phyloP scores from a whole-genome alignment of 192 early-diverging fungal genomes.

The Borealophlyctis nickersoniae region DNA sequence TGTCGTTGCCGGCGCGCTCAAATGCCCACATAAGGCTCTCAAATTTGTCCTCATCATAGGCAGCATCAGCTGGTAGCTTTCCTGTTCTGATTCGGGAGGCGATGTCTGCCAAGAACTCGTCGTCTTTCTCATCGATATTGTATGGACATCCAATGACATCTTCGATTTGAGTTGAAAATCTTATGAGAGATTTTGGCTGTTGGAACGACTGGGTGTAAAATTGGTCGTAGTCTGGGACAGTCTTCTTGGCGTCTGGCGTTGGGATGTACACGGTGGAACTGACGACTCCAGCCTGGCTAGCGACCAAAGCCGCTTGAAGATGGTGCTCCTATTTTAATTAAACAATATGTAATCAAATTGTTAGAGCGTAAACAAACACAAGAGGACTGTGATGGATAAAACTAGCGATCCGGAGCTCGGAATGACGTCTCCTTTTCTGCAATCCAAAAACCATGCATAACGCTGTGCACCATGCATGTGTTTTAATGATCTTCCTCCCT shows the following conservation, averaged over 20 bases:
- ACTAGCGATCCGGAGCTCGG: no score
- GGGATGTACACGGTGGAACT: conserved; percentile 76
- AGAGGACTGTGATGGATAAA: no score
- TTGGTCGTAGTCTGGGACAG: conserved; percentile 60
- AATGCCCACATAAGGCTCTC: conserved; percentile 76
- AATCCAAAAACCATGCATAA: no score
- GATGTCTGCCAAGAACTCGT: conserved; percentile 54
- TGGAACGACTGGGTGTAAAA: conserved; percentile 65
- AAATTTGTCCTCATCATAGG: conserved; percentile 68
- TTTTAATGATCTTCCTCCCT: no score
- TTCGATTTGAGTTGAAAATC: conserved; percentile 84
- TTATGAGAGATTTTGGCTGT: conserved; percentile 75
- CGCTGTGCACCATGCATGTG: no score
- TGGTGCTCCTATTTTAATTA: conserved; percentile 78
- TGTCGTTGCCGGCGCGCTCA: conserved; percentile 69
- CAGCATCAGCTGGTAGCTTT: conserved; percentile 11
- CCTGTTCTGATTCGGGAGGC: neutral
- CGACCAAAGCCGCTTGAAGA: conserved; percentile 85
- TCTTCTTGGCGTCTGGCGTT: conserved; percentile 83
- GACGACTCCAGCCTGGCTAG: conserved; percentile 60
- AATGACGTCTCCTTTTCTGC: no score
- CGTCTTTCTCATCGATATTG: conserved; percentile 86
- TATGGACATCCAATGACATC: conserved; percentile 84
- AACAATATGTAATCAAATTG: neutral
- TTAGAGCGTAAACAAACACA: no score